Evolutionary conservation across 2,329 filamentous ascomycete species (phyloP).

Genomic region (Penicillium occitanis): DNA sequence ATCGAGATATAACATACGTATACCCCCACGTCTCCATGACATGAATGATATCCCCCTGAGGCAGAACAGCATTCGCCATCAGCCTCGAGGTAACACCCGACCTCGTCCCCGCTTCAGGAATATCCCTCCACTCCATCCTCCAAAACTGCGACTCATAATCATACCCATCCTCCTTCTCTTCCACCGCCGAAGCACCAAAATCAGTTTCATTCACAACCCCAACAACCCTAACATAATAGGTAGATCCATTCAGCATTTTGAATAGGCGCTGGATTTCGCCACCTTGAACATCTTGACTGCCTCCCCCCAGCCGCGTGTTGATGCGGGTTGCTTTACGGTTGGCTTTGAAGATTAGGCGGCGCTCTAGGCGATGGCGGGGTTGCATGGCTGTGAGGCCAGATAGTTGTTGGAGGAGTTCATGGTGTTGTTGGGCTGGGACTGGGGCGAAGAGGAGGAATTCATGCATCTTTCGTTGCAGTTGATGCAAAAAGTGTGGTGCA

Average conservation of each 20-base stretch:
- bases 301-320: constrained; percentile 40
- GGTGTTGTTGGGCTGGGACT: constrained; percentile 57
- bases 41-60: constrained; percentile 50
- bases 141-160: constrained; percentile 42
- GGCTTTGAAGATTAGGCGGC: constrained; percentile 60
- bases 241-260: constrained; percentile 50
- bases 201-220: constrained; percentile 43
- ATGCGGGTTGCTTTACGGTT: constrained; percentile 47
- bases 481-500: not conserved
- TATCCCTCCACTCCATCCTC: constrained; percentile 51
- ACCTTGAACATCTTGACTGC: constrained; percentile 47
- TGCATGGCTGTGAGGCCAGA: constrained; percentile 63
- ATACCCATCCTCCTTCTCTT: constrained; percentile 30
- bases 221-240: constrained; percentile 57
- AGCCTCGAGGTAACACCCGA: constrained; percentile 55
- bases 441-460: constrained; percentile 63
- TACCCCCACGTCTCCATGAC: constrained; percentile 56
- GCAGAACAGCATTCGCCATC: constrained; percentile 50
- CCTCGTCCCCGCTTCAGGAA: constrained; percentile 53
- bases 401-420: constrained; percentile 61
- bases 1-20: constrained; percentile 42
- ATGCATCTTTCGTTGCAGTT: constrained; percentile 51
- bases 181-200: constrained; percentile 31
- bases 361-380: constrained; percentile 55
- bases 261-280: constrained; percentile 47